phyloP scores from a whole-genome alignment of 768 basidiomycete genomes.

The Clitopilus hobsonii region DNA sequence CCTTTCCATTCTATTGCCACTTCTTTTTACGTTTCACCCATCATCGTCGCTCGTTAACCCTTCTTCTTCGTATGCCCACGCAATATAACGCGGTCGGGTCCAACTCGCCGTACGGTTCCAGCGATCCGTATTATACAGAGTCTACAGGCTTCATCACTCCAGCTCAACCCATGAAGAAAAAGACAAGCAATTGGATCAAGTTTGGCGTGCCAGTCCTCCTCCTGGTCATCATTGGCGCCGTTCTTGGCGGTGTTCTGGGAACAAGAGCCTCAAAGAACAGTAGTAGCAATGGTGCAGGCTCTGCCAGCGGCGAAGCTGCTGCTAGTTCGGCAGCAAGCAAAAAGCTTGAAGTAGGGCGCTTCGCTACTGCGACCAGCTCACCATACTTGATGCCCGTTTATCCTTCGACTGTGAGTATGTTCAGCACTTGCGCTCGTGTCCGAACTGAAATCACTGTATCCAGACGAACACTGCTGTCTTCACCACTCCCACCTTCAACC shows the following conservation, averaged over 20 bases:
- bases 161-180: conserved; percentile 37
- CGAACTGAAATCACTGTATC: neutral
- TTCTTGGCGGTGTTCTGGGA: conserved; percentile 80
- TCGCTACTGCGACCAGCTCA: conserved; percentile 75
- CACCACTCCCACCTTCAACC: conserved; percentile 64
- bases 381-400: conserved; percentile 81
- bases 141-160: conserved; percentile 70
- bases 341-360: conserved; percentile 59
- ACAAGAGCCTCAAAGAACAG: conserved; percentile 45
- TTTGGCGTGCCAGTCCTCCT: conserved; percentile 65
- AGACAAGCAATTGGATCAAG: conserved; percentile 69
- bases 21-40: conserved; percentile 7
- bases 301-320: conserved; percentile 34
- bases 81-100: conserved; percentile 23
- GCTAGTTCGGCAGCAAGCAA: conserved; percentile 54
- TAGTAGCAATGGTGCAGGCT: conserved; percentile 34
- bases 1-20: conserved; percentile 16
- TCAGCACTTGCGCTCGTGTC: neutral
- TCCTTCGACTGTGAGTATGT: conserved; percentile 76
- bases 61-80: conserved; percentile 25
- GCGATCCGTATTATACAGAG: conserved; percentile 64
- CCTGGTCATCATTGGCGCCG: conserved; percentile 58
- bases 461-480: conserved; percentile 77
- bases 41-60: conserved; percentile 18
- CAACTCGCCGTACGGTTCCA: conserved; percentile 39